phyloP scores from a whole-genome alignment of 164 flowering plant species.

The Stephania cephalantha region DNA sequence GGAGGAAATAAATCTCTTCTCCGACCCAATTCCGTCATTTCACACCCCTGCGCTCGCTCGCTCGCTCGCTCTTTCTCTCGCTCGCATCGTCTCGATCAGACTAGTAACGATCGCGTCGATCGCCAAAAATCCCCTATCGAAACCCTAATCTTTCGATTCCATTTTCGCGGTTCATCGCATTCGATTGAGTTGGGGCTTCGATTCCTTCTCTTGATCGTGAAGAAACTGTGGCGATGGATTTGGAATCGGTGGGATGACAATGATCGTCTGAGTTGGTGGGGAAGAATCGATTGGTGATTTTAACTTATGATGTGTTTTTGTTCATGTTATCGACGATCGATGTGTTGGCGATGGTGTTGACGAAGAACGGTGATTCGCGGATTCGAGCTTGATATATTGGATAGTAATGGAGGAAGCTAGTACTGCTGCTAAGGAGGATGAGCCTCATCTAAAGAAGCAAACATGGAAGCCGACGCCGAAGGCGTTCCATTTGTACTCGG shows the following conservation, averaged over 20 bases:
- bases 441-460: conserved; percentile 12
- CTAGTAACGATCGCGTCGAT: not conserved
- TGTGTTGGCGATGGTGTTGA: not conserved
- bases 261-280: not conserved
- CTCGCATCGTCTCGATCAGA: not conserved
- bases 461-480: conserved; percentile 52
- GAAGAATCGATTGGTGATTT: no score
- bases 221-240: conserved; percentile 38
- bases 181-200: not conserved
- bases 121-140: not conserved
- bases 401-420: conserved; percentile 52
- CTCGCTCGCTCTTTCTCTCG: not conserved
- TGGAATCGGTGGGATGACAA: conserved; percentile 53
- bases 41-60: not conserved
- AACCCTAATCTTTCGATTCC: conserved; percentile 2
- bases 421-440: conserved; percentile 24
- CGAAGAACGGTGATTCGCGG: not conserved
- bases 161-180: not conserved
- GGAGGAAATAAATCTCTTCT: conserved; percentile 7
- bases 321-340: not conserved
- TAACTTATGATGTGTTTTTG: no score
- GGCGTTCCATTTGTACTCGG: conserved; percentile 41
- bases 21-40: conserved; percentile 12
- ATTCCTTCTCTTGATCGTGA: no score
- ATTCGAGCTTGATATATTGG: conserved; percentile 7